Evolutionary conservation across 371 early-diverging fungal species (phyloP).

Genomic region (Funneliformis caledonium): DNA sequence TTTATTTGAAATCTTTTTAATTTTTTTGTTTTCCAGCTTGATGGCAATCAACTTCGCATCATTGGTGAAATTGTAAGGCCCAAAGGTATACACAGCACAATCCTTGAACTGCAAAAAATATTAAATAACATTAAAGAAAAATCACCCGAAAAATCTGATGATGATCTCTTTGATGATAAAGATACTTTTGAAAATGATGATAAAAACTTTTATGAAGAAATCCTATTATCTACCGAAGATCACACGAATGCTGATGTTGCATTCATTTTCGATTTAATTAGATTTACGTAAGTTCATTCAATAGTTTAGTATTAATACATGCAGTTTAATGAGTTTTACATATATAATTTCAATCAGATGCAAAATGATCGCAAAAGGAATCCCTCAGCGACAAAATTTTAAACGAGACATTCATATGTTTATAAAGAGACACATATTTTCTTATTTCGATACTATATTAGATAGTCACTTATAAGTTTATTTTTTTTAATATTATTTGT

Average conservation of each 20-base stretch:
- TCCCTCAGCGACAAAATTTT: conserved; percentile 28
- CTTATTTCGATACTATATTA: background rate
- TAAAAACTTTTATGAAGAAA: background rate
- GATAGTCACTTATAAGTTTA: conserved; percentile 28
- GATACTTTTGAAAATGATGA: background rate
- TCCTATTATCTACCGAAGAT: no score
- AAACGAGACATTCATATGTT: conserved; percentile 37
- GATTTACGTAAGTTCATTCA: conserved; percentile 16
- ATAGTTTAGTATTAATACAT: background rate
- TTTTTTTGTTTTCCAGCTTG: conserved; percentile 4
- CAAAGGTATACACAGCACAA: background rate
- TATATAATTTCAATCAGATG: conserved; percentile 35
- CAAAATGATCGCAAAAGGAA: conserved; percentile 39
- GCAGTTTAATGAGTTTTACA: background rate
- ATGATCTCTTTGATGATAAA: background rate
- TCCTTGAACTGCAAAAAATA: conserved; percentile 29
- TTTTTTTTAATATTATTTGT: background rate
- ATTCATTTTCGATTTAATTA: conserved; percentile 10
- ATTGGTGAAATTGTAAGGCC: conserved; percentile 6
- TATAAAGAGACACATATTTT: conserved; percentile 33
- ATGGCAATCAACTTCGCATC: background rate
- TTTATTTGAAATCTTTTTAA: conserved; percentile 9
- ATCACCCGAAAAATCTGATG: background rate
- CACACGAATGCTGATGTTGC: no score
- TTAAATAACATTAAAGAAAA: conserved; percentile 9